These are phyloP conservation scores for Chlamydomonas urium DNA, from an alignment of 139 green algal species.

Conservation along the genomic window DNA sequence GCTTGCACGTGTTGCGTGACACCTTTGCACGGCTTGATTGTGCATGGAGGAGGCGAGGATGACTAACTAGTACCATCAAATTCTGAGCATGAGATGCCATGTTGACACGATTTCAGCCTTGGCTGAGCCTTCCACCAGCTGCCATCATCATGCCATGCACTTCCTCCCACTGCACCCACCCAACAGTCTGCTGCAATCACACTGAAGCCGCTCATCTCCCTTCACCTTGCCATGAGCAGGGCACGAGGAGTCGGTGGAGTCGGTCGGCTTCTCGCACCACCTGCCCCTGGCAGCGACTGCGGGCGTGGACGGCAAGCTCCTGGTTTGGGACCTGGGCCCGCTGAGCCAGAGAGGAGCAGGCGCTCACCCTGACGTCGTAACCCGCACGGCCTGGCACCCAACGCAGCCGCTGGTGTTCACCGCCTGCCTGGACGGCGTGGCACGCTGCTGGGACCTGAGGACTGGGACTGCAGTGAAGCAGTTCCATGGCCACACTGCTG, in stretches of 20 bases:
- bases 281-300: slow-evolving; percentile 57
- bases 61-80: slow-evolving; percentile 14
- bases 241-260: slow-evolving; percentile 73
- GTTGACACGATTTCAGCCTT: slow-evolving; percentile 16
- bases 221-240: no score
- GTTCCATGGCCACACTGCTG: slow-evolving; percentile 54
- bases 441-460: slow-evolving; percentile 75
- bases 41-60: no score
- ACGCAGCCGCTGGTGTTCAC: slow-evolving; percentile 67
- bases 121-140: slow-evolving; percentile 13
- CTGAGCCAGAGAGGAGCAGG: slow-evolving; percentile 47
- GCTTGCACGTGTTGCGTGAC: no score
- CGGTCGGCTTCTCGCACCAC: slow-evolving; percentile 51
- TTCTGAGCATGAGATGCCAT: slow-evolving; percentile 14
- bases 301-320: slow-evolving; percentile 68
- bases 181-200: no score
- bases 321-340: slow-evolving; percentile 69
- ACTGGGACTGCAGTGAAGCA: slow-evolving; percentile 49
- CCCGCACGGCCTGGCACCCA: slow-evolving; percentile 57
- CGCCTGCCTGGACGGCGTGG: slow-evolving; percentile 69
- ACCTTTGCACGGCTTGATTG: no score
- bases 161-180: no score
- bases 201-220: no score
- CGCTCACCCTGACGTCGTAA: slow-evolving; percentile 57
- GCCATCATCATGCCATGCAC: neutral